Conservation (phyloP, 2,329 filamentous ascomycete species). For the Epicoccum sorghinum region DNA sequence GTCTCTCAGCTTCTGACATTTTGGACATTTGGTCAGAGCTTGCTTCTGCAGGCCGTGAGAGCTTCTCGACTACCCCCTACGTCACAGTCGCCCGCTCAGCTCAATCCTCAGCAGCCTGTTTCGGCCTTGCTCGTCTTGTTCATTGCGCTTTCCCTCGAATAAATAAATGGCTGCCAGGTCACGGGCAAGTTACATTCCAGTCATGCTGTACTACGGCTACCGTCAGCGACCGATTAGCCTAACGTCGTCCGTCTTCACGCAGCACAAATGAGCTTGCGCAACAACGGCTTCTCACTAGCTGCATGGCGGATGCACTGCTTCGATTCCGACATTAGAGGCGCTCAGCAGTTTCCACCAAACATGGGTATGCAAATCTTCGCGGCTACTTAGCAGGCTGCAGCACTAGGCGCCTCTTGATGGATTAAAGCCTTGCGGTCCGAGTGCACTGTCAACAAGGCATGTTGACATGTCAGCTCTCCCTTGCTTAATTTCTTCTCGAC, state of each 20-base stretch:
- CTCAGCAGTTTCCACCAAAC: slow-evolving; percentile 17
- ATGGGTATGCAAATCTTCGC: slow-evolving; percentile 25
- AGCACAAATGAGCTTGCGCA: slow-evolving; percentile 37
- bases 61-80: slow-evolving; percentile 7
- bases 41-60: slow-evolving; percentile 6
- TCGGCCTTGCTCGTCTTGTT: slow-evolving; percentile 20
- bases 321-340: slow-evolving; percentile 32
- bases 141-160: slow-evolving; percentile 25
- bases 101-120: slow-evolving; percentile 7
- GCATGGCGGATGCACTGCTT: slow-evolving; percentile 34
- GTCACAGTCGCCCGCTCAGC: slow-evolving; percentile 12
- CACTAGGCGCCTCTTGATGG: slow-evolving; percentile 29
- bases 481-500: slow-evolving; percentile 41
- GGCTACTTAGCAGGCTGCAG: slow-evolving; percentile 35
- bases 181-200: slow-evolving; percentile 41
- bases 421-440: slow-evolving; percentile 39
- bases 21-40: neutral
- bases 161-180: slow-evolving; percentile 18
- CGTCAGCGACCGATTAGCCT: slow-evolving; percentile 26
- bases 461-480: slow-evolving; percentile 41
- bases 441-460: slow-evolving; percentile 30
- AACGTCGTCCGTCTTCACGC: slow-evolving; percentile 24
- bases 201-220: slow-evolving; percentile 36
- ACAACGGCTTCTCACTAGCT: slow-evolving; percentile 40
- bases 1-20: slow-evolving; percentile 5